Evolutionary conservation across 2,329 filamentous ascomycete genomes (phyloP).

Genomic region (Pleomassaria siparia): DNA sequence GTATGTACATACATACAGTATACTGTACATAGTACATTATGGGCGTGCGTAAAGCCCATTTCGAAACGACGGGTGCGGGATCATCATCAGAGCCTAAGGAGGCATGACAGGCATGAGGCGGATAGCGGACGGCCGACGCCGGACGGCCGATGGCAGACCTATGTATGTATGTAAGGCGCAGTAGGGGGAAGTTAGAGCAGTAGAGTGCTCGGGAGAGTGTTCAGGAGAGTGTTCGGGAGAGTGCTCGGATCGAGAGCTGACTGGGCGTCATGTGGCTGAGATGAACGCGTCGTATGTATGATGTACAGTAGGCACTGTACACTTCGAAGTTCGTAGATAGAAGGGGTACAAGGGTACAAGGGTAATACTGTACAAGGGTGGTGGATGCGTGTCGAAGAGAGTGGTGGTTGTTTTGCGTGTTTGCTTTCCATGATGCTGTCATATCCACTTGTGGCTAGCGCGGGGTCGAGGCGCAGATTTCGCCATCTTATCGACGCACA

Average conservation of each 20-base stretch:
- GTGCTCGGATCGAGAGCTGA: slow-evolving; percentile 15
- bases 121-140: neutral
- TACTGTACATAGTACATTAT: too few relatives aligned
- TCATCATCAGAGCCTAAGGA: too few relatives aligned
- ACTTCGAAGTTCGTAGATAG: too few relatives aligned
- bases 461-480: slow-evolving; percentile 5
- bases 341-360: too few relatives aligned
- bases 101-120: too few relatives aligned
- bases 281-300: too few relatives aligned
- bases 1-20: too few relatives aligned
- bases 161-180: too few relatives aligned
- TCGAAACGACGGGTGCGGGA: slow-evolving; percentile 12
- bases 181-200: neutral
- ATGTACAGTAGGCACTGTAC: too few relatives aligned
- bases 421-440: neutral
- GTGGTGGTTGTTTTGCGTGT: slow-evolving; percentile 10
- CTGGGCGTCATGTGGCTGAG: neutral
- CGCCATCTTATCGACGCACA: slow-evolving; percentile 17
- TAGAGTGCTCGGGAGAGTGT: neutral
- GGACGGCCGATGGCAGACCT: too few relatives aligned
- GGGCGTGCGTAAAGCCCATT: slow-evolving; percentile 1
- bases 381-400: neutral
- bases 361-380: neutral
- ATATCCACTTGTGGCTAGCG: slow-evolving; percentile 6
- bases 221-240: neutral